Evolutionary conservation across 345 rosid species (phyloP), one percentile per base, ranked within the genome.

Genomic region (Gossypium ekmanianum): DNA sequence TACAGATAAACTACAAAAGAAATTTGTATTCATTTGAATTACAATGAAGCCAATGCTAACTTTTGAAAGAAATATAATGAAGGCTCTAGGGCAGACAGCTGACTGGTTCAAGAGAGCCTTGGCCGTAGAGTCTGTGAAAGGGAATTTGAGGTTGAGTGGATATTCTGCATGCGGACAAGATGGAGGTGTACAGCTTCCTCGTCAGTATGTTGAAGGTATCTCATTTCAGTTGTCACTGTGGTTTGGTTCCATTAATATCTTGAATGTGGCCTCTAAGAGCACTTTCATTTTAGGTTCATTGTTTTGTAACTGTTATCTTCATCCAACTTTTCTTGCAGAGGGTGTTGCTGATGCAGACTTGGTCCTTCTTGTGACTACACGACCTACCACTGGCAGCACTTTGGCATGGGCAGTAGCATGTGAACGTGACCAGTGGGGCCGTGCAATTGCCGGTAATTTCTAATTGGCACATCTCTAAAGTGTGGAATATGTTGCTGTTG

Each of bases 391-490:
- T 13, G 99, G 99, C 64, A 95, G 93, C 85, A 95, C 99, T 57
- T 89, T 95, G 78, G 99, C 99, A 48, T 95, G 99, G 99, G 99
- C 99, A 34, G 99, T 95, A 77, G 99, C 98, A 76, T 95, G 99
- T 69, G 99, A 95, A 74, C 94, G 99, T 48, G 98, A 95, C 83
- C 99, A 95, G 47, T 95, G 99, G 99, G 99, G 99, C 57, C 98
- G 99, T 75, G 98, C 99, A 50, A 86, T 95, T 76, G 99, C 99
- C 79, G 99, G 99, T 90, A 86, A 61, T 47, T 4, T 67, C 56
- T 71, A 52, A 9, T 41, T 76, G 45, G 45, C 29, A 27, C 47
- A 26, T 70, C 55, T 57, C 73, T 61, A 13, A 16, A 7, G 44
- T 61, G 27, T 27, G 8, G 59, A 17, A 39, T 71, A 7, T 61